Percentiles rank a stretch among this genome's conserved stretches.
Evolutionary conservation across 1,284 basidiomycete genomes (phyloP).

Genomic region (Fomitopsis schrenkii): DNA sequence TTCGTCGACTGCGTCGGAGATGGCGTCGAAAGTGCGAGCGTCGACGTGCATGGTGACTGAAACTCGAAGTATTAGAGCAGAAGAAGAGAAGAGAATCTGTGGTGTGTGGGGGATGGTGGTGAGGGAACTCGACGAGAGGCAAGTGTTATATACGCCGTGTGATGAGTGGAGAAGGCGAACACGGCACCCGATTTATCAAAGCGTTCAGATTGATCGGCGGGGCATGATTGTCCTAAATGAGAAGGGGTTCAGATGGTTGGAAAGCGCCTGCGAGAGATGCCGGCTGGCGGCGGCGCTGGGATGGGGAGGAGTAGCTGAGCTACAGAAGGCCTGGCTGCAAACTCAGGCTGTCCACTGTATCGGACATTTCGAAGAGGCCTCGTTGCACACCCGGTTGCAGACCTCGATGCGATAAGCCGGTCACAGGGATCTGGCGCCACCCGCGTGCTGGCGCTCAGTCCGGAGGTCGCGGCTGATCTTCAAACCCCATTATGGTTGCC

Average conservation of each 20-base stretch:
- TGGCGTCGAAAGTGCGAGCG: conserved; percentile 49
- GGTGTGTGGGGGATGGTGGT: background rate
- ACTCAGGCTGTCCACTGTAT: background rate
- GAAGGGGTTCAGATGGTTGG: background rate
- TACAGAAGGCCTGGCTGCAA: background rate
- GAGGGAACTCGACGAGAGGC: background rate
- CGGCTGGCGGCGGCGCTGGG: background rate
- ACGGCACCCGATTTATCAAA: background rate
- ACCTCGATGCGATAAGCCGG: background rate
- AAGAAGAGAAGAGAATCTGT: background rate
- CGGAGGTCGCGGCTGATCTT: background rate
- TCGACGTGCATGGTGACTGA: conserved; percentile 11
- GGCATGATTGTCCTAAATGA: background rate
- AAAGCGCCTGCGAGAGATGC: background rate
- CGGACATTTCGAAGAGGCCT: background rate
- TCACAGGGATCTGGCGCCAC: background rate
- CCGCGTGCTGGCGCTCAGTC: background rate
- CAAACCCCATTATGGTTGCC: background rate
- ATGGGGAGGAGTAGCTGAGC: background rate
- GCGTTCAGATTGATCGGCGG: background rate
- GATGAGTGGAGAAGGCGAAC: background rate
- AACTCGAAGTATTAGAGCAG: background rate
- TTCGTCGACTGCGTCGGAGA: conserved; percentile 73
- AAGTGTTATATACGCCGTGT: background rate
- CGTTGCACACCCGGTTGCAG: background rate